Evolutionary conservation across 257 asterid species (phyloP).

Genomic region (Fraxinus pennsylvanica): DNA sequence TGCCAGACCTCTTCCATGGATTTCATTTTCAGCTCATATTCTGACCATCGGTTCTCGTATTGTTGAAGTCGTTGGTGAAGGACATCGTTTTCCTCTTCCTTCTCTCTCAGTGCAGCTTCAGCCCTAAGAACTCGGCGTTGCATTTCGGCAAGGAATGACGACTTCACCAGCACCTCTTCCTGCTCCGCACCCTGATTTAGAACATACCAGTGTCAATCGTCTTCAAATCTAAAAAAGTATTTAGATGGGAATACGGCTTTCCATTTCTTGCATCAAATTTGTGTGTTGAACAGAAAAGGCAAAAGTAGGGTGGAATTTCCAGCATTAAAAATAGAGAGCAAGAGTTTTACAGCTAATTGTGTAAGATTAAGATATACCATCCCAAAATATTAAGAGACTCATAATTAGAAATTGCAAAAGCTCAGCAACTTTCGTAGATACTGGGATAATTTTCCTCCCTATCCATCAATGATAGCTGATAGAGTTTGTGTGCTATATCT

Average conservation of each 20-base stretch:
- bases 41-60: slow-evolving; percentile 95
- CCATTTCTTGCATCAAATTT: background rate
- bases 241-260: background rate
- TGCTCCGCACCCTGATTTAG: slow-evolving; percentile 63
- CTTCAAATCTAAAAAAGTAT: background rate
- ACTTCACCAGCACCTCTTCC: slow-evolving; percentile 82
- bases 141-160: slow-evolving; percentile 91
- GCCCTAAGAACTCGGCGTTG: slow-evolving; percentile 91
- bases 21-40: slow-evolving; percentile 90
- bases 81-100: slow-evolving; percentile 86
- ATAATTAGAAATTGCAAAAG: too few relatives aligned
- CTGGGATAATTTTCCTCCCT: too few relatives aligned
- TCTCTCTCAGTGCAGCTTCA: slow-evolving; percentile 80
- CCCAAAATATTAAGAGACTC: too few relatives aligned
- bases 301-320: too few relatives aligned
- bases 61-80: slow-evolving; percentile 88
- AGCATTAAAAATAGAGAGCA: too few relatives aligned
- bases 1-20: slow-evolving; percentile 99
- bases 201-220: background rate
- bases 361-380: too few relatives aligned
- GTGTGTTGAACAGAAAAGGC: background rate
- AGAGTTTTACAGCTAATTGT: too few relatives aligned
- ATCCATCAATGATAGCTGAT: too few relatives aligned
- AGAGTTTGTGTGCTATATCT: too few relatives aligned
- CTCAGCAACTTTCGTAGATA: too few relatives aligned